phyloP scores from a whole-genome alignment of 106 monocot genomes.

The Platanthera guangdongensis region DNA sequence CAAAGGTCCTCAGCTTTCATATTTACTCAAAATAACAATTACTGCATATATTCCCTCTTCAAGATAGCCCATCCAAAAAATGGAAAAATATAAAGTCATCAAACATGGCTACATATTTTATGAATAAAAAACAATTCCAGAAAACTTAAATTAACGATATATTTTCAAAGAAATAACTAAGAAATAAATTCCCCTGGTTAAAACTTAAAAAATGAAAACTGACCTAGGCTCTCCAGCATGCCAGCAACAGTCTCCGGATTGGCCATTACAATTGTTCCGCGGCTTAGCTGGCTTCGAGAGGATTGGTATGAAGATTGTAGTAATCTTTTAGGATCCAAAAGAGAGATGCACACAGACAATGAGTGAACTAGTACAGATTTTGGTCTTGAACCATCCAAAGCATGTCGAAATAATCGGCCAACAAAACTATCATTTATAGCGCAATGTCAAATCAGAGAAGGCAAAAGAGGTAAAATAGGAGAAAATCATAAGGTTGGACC shows the following conservation, averaged over 20 bases:
- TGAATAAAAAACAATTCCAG: too few species aligned
- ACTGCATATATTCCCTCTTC: too few species aligned
- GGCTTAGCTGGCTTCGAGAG: conserved; percentile 60
- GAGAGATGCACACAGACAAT: conserved; percentile 84
- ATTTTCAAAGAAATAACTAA: too few species aligned
- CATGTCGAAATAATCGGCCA: conserved; percentile 65
- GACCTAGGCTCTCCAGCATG: conserved; percentile 71
- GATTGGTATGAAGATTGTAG: conserved; percentile 54
- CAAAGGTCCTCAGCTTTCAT: too few species aligned
- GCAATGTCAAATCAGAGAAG: not conserved
- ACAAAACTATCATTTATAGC: conserved; percentile 57
- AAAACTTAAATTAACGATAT: too few species aligned
- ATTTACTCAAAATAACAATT: too few species aligned
- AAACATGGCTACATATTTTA: too few species aligned
- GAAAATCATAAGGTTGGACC: not conserved
- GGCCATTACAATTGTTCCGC: conserved; percentile 58
- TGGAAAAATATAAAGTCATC: too few species aligned
- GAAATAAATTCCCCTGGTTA: too few species aligned
- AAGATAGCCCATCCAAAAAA: too few species aligned
- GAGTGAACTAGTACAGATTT: conserved; percentile 81
- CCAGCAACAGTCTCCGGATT: conserved; percentile 65
- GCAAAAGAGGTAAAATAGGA: too few species aligned
- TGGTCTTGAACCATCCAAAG: conserved; percentile 68
- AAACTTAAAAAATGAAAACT: conserved; percentile 1
- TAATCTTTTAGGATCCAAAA: conserved; percentile 76